phyloP scores from a whole-genome alignment of 495 filamentous ascomycete genomes.

The Hamigera avellanea region DNA sequence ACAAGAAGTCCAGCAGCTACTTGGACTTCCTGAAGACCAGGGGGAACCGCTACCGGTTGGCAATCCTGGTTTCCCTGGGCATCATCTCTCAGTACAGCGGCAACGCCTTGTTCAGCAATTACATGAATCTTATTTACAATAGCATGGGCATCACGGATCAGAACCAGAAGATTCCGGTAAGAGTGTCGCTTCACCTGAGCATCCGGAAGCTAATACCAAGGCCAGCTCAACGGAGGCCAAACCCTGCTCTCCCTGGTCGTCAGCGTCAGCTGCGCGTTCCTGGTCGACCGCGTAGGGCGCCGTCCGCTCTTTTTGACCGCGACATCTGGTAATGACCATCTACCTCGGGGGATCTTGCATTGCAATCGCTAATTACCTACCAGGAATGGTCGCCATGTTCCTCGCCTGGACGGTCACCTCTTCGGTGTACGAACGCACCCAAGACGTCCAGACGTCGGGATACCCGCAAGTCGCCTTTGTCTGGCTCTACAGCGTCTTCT shows the following conservation, averaged over 20 bases:
- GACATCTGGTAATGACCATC: slow-evolving; percentile 24
- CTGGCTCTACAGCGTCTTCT: slow-evolving; percentile 44
- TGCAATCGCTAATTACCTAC: no score
- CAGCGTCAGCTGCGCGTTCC: slow-evolving; percentile 39
- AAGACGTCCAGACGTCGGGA: slow-evolving; percentile 30
- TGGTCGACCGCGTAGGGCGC: slow-evolving; percentile 45
- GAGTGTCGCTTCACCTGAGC: slow-evolving; percentile 14
- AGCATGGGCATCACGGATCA: slow-evolving; percentile 39
- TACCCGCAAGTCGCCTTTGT: slow-evolving; percentile 46
- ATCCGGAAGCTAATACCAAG: no score
- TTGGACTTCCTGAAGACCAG: slow-evolving; percentile 51
- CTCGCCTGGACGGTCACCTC: slow-evolving; percentile 43
- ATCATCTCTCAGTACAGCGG: slow-evolving; percentile 50
- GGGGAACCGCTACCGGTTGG: slow-evolving; percentile 53
- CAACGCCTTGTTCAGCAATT: slow-evolving; percentile 54
- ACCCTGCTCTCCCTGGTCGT: slow-evolving; percentile 29
- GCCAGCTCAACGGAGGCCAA: slow-evolving; percentile 12
- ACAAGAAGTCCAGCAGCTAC: slow-evolving; percentile 20
- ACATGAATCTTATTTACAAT: slow-evolving; percentile 40
- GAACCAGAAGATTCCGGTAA: slow-evolving; percentile 29
- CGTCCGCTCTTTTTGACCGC: slow-evolving; percentile 43
- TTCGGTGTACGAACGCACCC: slow-evolving; percentile 36
- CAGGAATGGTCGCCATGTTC: slow-evolving; percentile 41
- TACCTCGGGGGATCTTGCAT: no score
- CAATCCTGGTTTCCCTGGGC: slow-evolving; percentile 44